Conservation (phyloP, 805 yeast genomes). For the Cyberlindnera maclurae region DNA sequence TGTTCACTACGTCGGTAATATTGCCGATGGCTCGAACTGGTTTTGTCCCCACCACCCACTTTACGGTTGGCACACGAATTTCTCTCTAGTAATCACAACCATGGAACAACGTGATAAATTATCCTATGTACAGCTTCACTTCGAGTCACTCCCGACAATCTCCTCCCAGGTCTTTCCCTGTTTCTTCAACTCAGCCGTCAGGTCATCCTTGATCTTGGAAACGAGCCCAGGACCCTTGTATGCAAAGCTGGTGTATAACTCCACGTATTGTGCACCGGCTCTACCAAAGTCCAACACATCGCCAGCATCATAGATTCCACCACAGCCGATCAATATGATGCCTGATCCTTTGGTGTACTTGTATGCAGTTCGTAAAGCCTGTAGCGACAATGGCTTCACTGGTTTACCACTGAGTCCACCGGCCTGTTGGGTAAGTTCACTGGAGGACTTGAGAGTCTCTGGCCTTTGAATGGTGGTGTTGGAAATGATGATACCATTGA, state of each 20-base stretch:
- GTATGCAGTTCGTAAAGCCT: slow-evolving; percentile 64
- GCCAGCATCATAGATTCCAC: slow-evolving; percentile 82
- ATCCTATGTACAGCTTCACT: slow-evolving; percentile 2
- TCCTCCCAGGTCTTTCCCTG: slow-evolving; percentile 84
- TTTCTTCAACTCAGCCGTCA: slow-evolving; percentile 50
- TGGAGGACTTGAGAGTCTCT: slow-evolving; percentile 41
- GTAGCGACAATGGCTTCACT: slow-evolving; percentile 67
- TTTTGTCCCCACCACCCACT: no score
- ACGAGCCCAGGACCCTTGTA: slow-evolving; percentile 89
- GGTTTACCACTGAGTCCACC: slow-evolving; percentile 97
- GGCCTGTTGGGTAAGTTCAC: slow-evolving; percentile 43
- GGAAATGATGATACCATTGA: slow-evolving; percentile 89
- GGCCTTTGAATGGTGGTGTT: slow-evolving; percentile 92
- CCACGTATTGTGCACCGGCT: slow-evolving; percentile 90
- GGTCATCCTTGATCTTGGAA: slow-evolving; percentile 50
- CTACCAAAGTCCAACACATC: slow-evolving; percentile 89
- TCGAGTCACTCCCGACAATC: slow-evolving; percentile 56
- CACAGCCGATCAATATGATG: slow-evolving; percentile 83
- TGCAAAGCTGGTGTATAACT: slow-evolving; percentile 84
- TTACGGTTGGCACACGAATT: no score
- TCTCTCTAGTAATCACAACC: no score
- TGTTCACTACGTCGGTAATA: no score
- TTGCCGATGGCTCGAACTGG: no score
- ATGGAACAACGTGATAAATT: no score
- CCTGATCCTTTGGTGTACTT: slow-evolving; percentile 69